Evolutionary conservation across 2,329 filamentous ascomycete genomes (phyloP).

Genomic region (Didymella sp.): DNA sequence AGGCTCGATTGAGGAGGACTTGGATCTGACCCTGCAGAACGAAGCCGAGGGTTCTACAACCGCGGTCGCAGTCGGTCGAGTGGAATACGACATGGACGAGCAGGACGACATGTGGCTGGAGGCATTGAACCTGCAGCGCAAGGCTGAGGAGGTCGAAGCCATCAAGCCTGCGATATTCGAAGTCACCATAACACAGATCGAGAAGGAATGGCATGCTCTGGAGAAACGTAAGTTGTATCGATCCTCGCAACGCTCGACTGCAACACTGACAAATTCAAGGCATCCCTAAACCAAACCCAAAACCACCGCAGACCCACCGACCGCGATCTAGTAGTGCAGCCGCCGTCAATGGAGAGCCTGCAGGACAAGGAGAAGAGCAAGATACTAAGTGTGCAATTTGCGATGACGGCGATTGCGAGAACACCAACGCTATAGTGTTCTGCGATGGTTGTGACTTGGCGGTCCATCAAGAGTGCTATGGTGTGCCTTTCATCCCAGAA

Average conservation of each 20-base stretch:
- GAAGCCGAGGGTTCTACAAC: conserved; percentile 66
- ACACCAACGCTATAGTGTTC: conserved; percentile 98
- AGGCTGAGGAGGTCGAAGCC: conserved; percentile 74
- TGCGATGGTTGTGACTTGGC: conserved; percentile 97
- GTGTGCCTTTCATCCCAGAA: conserved; percentile 97
- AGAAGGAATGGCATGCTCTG: conserved; percentile 96
- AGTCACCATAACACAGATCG: conserved; percentile 97
- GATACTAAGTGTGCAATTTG: conserved; percentile 98
- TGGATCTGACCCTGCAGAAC: conserved; percentile 63
- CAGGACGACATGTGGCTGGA: conserved; percentile 97
- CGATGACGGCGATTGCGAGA: conserved; percentile 99
- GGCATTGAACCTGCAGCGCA: conserved; percentile 78
- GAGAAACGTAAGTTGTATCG: conserved; percentile 71
- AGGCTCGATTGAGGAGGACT: conserved; percentile 68
- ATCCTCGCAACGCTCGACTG: conserved; percentile 10
- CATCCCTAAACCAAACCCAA: conserved; percentile 96
- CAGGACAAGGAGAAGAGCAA: conserved; percentile 82
- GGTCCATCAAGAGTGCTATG: conserved; percentile 98
- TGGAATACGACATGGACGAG: conserved; percentile 99
- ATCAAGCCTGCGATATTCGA: conserved; percentile 96
- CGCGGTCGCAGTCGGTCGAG: conserved; percentile 69
- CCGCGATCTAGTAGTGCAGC: conserved; percentile 92
- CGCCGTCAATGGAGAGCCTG: conserved; percentile 91
- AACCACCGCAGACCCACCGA: conserved; percentile 91
- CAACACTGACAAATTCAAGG: conserved; percentile 34